phyloP scores from a whole-genome alignment of 768 basidiomycete species.

The Rhodotorula taiwanensis region DNA sequence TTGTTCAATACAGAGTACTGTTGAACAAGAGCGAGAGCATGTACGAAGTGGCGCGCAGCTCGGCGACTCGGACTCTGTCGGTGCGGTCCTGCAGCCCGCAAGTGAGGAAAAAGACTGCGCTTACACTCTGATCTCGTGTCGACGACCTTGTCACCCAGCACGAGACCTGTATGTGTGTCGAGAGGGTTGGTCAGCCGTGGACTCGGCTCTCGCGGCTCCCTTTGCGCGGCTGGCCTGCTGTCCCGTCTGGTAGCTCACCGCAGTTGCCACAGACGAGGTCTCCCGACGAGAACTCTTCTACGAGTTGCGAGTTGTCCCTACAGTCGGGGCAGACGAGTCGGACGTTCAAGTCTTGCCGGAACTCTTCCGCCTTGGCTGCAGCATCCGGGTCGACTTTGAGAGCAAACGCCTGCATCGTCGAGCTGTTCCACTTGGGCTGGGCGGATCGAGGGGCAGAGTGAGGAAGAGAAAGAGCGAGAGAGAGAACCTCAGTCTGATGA shows the following conservation, averaged over 20 bases:
- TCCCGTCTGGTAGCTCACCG: slow-evolving; percentile 43
- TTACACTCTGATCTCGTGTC: slow-evolving; percentile 98
- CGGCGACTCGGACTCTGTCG: too few species aligned
- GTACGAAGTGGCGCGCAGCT: too few species aligned
- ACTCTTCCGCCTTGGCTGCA: slow-evolving; percentile 10
- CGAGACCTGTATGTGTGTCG: slow-evolving; percentile 54
- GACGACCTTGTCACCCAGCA: slow-evolving; percentile 90
- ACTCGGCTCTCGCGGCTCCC: neutral
- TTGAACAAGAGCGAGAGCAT: too few species aligned
- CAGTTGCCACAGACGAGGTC: slow-evolving; percentile 92
- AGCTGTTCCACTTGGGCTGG: too few species aligned
- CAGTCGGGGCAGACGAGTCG: slow-evolving; percentile 80
- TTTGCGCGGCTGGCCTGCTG: neutral
- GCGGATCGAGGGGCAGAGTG: neutral
- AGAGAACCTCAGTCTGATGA: neutral
- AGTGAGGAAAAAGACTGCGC: slow-evolving; percentile 44
- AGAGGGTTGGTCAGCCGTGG: neutral
- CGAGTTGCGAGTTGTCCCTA: slow-evolving; percentile 82
- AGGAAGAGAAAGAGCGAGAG: neutral
- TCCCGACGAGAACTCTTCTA: slow-evolving; percentile 91
- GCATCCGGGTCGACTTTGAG: slow-evolving; percentile 29
- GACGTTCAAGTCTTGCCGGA: slow-evolving; percentile 38
- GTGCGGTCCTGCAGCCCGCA: neutral
- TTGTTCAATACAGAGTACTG: slow-evolving; percentile 7
- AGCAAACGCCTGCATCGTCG: slow-evolving; percentile 15